Conservation (phyloP, 208 protist species). For the Herpetomonas samuelpessoai region DNA sequence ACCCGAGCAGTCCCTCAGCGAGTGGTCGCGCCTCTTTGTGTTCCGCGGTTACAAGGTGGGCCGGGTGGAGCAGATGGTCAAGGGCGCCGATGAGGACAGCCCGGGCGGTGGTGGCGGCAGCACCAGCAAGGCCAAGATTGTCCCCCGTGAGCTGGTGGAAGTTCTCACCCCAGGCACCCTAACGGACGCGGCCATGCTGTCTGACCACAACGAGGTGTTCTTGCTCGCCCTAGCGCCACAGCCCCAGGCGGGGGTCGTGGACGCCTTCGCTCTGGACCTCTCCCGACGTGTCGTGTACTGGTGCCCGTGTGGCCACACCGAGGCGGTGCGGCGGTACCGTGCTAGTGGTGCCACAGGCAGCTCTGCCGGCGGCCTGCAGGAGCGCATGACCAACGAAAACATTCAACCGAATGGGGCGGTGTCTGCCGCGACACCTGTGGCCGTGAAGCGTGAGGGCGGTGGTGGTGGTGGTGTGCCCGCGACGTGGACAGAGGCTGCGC, state of each 20-base stretch:
- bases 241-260: conserved; percentile 19
- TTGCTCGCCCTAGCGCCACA: conserved; percentile 55
- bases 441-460: no score
- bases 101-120: conserved; percentile 1
- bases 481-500: conserved; percentile 9
- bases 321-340: conserved; percentile 13
- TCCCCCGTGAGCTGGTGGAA: conserved; percentile 85
- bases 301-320: conserved; percentile 43
- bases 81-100: conserved; percentile 25
- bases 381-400: no score
- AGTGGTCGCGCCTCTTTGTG: conserved; percentile 92
- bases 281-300: conserved; percentile 67
- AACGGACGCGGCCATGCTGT: conserved; percentile 80
- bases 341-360: not conserved
- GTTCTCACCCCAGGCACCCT: conserved; percentile 92
- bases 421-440: no score
- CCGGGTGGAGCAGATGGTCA: conserved; percentile 92
- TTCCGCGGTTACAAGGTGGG: conserved; percentile 92
- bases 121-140: conserved; percentile 44
- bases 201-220: conserved; percentile 65
- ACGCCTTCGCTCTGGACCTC: conserved; percentile 80
- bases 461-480: no score
- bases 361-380: conserved; percentile 2
- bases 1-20: conserved; percentile 89
- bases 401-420: not conserved